These are phyloP conservation scores for Cladorrhinum samala DNA, from an alignment of 495 filamentous ascomycete genomes.

Conservation along the genomic window DNA sequence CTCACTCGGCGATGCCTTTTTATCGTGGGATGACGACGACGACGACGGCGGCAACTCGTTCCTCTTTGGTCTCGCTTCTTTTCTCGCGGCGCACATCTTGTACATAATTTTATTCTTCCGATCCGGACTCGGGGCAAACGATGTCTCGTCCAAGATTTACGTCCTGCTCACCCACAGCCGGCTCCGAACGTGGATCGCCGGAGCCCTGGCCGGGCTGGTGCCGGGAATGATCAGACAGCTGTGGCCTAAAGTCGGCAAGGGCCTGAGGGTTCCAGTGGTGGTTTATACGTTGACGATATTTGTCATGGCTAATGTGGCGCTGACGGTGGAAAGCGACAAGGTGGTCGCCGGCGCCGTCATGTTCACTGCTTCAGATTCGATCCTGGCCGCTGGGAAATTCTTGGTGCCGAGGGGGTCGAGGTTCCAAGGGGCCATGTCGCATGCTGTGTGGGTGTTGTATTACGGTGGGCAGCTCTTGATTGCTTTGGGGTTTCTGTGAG, in stretches of 20 bases:
- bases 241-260: conserved; percentile 18
- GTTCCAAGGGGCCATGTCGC: conserved; percentile 19
- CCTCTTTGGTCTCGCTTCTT: conserved; percentile 20
- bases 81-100: conserved; percentile 20
- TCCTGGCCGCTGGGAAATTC: conserved; percentile 22
- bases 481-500: conserved; percentile 13
- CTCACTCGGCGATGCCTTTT: conserved; percentile 22
- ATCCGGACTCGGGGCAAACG: not conserved
- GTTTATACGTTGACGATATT: conserved; percentile 49
- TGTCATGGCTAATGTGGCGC: conserved; percentile 21
- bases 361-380: conserved; percentile 22
- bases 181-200: conserved; percentile 6
- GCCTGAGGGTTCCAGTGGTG: conserved; percentile 44
- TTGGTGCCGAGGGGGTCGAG: conserved; percentile 6
- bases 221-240: conserved; percentile 14
- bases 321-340: conserved; percentile 12
- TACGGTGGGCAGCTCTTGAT: conserved; percentile 28
- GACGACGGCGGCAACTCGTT: no score
- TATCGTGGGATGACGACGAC: conserved; percentile 24
- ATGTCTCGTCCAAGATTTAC: not conserved
- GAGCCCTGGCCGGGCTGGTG: not conserved
- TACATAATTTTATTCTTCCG: conserved; percentile 21
- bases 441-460: conserved; percentile 25
- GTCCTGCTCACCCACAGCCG: not conserved
- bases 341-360: conserved; percentile 17